phyloP scores from a whole-genome alignment of 768 basidiomycete species.

The Russula sp. region DNA sequence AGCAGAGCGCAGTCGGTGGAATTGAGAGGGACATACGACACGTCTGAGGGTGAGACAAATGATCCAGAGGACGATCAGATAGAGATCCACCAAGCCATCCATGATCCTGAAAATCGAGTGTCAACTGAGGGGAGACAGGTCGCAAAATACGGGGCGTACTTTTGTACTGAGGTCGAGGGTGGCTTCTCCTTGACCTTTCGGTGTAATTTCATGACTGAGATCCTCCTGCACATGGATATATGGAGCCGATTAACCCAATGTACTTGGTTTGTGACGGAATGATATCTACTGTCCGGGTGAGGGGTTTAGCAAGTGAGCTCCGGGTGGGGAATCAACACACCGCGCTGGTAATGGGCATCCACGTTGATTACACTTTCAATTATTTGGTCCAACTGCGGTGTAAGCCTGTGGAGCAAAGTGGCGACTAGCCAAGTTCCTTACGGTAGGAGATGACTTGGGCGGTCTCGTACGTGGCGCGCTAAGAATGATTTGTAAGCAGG shows the following conservation, averaged over 20 bases:
- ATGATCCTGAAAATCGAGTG: conserved; percentile 39
- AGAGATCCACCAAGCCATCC: conserved; percentile 45
- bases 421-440: conserved; percentile 24
- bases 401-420: neutral
- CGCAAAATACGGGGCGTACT: conserved; percentile 33
- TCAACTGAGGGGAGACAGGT: neutral
- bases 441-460: conserved; percentile 34
- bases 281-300: neutral
- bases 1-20: no score
- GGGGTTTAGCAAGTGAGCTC: neutral
- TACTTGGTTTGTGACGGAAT: conserved; percentile 43
- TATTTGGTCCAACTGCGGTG: conserved; percentile 37
- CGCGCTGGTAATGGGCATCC: conserved; percentile 64
- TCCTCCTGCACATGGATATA: conserved; percentile 37
- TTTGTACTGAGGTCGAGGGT: conserved; percentile 56
- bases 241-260: conserved; percentile 53
- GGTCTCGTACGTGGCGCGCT: no score
- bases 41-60: neutral
- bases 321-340: conserved; percentile 30
- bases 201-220: conserved; percentile 35
- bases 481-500: no score
- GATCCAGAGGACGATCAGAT: no score
- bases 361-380: no score
- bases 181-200: conserved; percentile 63
- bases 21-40: no score